Percentiles rank a stretch among this genome's conserved stretches.
Conservation (phyloP, 192 early-diverging fungal species). For the Entomortierella chlamydospora region DNA sequence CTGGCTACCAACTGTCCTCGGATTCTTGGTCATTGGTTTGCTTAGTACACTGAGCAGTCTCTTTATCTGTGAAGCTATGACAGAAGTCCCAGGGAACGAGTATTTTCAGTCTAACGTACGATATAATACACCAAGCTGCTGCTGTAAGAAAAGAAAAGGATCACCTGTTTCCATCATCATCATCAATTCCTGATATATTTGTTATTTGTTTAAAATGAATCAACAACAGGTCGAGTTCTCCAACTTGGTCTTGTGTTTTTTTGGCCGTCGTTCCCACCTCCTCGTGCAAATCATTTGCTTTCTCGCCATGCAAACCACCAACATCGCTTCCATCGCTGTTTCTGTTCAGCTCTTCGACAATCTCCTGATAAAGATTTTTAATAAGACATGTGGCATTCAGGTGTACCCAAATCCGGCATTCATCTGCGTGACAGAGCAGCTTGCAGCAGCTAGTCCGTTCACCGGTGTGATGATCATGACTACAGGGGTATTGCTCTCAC, state of each 20-base stretch:
- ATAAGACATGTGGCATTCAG: conserved; percentile 75
- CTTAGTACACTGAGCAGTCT: conserved; percentile 70
- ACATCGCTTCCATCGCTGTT: conserved; percentile 76
- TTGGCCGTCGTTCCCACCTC: conserved; percentile 71
- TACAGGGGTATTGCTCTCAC: conserved; percentile 17
- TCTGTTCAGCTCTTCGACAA: conserved; percentile 78
- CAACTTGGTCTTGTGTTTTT: conserved; percentile 73
- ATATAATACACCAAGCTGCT: neutral
- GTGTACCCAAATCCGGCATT: conserved; percentile 64
- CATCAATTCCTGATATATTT: too few species aligned
- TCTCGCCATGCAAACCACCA: conserved; percentile 76
- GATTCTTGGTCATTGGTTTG: conserved; percentile 67
- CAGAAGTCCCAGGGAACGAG: conserved; percentile 76
- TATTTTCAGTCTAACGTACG: conserved; percentile 68
- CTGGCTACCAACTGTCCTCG: conserved; percentile 58
- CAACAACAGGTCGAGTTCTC: conserved; percentile 75
- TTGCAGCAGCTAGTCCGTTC: conserved; percentile 28
- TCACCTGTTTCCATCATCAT: too few species aligned
- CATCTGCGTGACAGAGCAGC: conserved; percentile 59
- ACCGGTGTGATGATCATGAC: conserved; percentile 30
- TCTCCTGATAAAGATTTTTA: conserved; percentile 68
- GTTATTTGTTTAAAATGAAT: too few species aligned
- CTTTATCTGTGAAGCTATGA: conserved; percentile 79
- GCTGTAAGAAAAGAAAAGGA: too few species aligned
- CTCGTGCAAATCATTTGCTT: conserved; percentile 73